Percentiles rank a stretch among this genome's conserved stretches.
Conservation (phyloP, 768 basidiomycete species). For the Lentinula sp. region DNA sequence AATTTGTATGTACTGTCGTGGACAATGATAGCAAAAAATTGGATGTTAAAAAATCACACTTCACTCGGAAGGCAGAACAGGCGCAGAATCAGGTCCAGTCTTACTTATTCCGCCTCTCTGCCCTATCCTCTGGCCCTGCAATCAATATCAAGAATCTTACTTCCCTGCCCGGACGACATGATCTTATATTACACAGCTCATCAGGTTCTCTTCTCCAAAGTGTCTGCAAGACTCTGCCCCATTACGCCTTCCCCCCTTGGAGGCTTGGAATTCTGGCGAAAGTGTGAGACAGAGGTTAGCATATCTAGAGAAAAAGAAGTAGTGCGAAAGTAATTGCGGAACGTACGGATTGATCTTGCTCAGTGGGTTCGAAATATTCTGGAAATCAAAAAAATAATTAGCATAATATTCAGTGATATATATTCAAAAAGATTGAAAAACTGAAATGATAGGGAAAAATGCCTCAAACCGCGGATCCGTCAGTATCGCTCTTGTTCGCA, state of each 20-base stretch:
- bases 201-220: conserved; percentile 7
- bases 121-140: neutral
- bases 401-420: neutral
- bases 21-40: too few species aligned
- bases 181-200: neutral
- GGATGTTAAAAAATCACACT: too few species aligned
- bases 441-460: neutral
- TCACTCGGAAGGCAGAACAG: too few species aligned
- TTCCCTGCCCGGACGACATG: too few species aligned
- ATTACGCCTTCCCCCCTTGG: neutral
- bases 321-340: neutral
- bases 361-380: conserved; percentile 1
- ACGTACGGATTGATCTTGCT: neutral
- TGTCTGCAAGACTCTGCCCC: conserved; percentile 12
- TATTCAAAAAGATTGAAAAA: neutral
- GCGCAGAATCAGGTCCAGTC: too few species aligned
- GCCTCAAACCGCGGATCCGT: neutral
- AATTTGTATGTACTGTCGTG: too few species aligned
- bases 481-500: neutral
- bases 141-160: neutral
- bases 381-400: neutral
- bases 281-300: neutral
- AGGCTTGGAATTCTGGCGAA: neutral
- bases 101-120: too few species aligned
- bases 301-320: neutral